Base-by-base conservation (phyloP, 2,329 filamentous ascomycete species). In the Tolypocladium pustulatum region DNA sequence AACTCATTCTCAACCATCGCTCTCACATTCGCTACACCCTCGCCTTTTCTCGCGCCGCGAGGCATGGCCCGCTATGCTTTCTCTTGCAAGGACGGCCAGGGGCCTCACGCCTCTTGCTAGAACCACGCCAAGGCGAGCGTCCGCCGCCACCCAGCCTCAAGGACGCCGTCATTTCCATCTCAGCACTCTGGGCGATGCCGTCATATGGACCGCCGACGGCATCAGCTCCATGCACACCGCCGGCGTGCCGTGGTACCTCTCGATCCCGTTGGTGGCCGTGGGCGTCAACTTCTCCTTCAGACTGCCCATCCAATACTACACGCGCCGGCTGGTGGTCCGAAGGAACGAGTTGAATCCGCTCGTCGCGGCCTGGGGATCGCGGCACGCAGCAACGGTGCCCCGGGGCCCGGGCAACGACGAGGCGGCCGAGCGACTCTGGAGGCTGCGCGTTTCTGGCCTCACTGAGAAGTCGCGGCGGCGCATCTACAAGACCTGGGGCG, bases 201-300 rank as follows among this genome's bases (percentile, higher is more conserved):
- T 80, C 57, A 65, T 75, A 32, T 63, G 68, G 55, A 72, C 78
- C 4, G 75, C 79, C 37, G 68, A 76, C 56, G 65, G 73, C 60
- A 73, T 84, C 55, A 66, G 74, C 40, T 69, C 69, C 53, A 57
- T 79, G 12, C 81, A 85, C 65, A 59, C 65, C 54, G 72, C 73
- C 30, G 74, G 76, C 41, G 66, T 78, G 1, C 80, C 81, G 1
- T 85, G 82, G 82, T 82, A 73, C 63, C 62, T 82, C 37, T 73
- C 76, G 34, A 80, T 85, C 54, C 81, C 82, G 5, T 70, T 80
- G n/a, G 69, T 80, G 17, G 79, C 80, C 8, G 61, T 82, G 2
- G 67, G 70, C 53, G 68, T 82, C 65, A 78, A 74, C 67, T 64
- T 76, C 43, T 59, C 74, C 54, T 65, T 78, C 60, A 74, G 81